A percentile compares a stretch with the other conserved stretches of the same genome.
These are phyloP conservation scores for Brassica carinata DNA, from an alignment of 345 rosid species.

Conservation along the genomic window DNA sequence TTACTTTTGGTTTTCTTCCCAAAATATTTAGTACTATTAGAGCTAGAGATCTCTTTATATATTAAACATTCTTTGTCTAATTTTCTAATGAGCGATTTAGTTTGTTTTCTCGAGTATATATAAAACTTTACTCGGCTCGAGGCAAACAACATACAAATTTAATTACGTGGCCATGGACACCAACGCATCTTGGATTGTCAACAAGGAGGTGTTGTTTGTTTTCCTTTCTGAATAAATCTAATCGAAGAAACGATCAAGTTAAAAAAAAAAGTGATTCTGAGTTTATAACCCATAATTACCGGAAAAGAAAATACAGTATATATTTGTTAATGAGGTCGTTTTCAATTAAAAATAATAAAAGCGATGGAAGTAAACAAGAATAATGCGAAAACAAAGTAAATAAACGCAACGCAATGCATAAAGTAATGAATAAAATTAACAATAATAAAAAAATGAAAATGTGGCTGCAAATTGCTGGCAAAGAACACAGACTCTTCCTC, in stretches of 20 bases:
- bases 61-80: too few relatives aligned
- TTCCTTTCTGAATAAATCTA: not conserved
- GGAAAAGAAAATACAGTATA: not conserved
- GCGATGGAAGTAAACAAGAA: slow-evolving; percentile 30
- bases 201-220: not conserved
- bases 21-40: too few relatives aligned
- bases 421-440: slow-evolving; percentile 17
- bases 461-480: slow-evolving; percentile 18
- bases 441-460: slow-evolving; percentile 11
- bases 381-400: slow-evolving; percentile 34
- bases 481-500: slow-evolving; percentile 42
- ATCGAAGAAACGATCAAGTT: not conserved
- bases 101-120: not conserved
- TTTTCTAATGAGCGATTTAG: too few relatives aligned
- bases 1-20: too few relatives aligned
- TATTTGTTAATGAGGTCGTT: slow-evolving; percentile 12
- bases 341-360: slow-evolving; percentile 26
- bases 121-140: not conserved
- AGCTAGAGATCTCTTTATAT: too few relatives aligned
- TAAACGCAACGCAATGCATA: slow-evolving; percentile 21
- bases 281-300: slow-evolving; percentile 37
- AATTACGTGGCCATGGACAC: not conserved
- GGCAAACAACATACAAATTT: not conserved
- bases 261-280: not conserved
- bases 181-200: not conserved